A percentile compares a stretch with the other conserved stretches of the same genome.
Conservation (phyloP, 495 filamentous ascomycete genomes). For the Parathielavia appendiculata region DNA sequence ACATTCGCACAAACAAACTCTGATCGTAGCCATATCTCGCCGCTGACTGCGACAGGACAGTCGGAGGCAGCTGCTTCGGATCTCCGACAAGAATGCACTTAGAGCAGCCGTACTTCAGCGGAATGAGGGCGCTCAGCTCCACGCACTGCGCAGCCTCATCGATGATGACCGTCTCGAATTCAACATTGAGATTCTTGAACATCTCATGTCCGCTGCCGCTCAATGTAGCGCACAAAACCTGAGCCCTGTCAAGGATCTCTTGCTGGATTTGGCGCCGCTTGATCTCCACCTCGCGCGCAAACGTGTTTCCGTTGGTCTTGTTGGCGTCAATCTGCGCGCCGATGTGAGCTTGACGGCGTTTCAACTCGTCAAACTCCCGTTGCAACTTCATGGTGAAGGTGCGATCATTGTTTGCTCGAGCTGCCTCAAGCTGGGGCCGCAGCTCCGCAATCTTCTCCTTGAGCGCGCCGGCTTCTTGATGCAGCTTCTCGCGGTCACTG, state of each 20-base stretch:
- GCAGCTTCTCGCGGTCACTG: slow-evolving; percentile 67
- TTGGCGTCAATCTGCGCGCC: slow-evolving; percentile 77
- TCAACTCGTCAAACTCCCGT: slow-evolving; percentile 71
- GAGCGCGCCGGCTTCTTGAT: slow-evolving; percentile 72
- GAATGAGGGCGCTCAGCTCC: slow-evolving; percentile 92
- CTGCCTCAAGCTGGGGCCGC: slow-evolving; percentile 64
- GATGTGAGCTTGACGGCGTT: slow-evolving; percentile 65
- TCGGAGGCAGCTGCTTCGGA: slow-evolving; percentile 93
- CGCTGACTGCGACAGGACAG: slow-evolving; percentile 88
- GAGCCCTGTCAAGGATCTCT: slow-evolving; percentile 79
- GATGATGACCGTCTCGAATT: slow-evolving; percentile 97
- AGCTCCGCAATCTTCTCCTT: slow-evolving; percentile 64
- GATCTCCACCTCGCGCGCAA: slow-evolving; percentile 75
- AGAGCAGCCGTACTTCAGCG: slow-evolving; percentile 92
- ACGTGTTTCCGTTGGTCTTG: slow-evolving; percentile 74
- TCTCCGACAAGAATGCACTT: slow-evolving; percentile 98
- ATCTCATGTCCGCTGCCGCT: slow-evolving; percentile 96
- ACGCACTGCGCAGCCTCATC: slow-evolving; percentile 98
- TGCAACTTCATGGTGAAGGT: slow-evolving; percentile 55
- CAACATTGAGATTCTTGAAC: slow-evolving; percentile 88
- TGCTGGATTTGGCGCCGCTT: slow-evolving; percentile 80
- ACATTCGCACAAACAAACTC: slow-evolving; percentile 97
- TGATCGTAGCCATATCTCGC: slow-evolving; percentile 94
- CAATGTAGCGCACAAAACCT: slow-evolving; percentile 92
- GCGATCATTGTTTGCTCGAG: slow-evolving; percentile 57